Evolutionary conservation across 2,329 filamentous ascomycete genomes (phyloP).

Genomic region (Pseudonectria buxi): DNA sequence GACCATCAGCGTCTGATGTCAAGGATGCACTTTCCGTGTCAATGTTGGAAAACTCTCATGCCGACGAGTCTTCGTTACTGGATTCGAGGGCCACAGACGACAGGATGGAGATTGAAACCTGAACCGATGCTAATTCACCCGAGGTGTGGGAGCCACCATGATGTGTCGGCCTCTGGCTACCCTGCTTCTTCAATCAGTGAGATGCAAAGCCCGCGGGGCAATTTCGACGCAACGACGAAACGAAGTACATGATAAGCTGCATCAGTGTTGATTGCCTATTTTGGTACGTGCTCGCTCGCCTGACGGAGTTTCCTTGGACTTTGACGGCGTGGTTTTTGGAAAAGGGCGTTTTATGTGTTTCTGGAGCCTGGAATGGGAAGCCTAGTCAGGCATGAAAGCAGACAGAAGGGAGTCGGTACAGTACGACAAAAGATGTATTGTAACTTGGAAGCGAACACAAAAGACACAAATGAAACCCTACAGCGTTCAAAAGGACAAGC

Average conservation of each 20-base stretch:
- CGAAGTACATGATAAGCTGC: constrained; percentile 21
- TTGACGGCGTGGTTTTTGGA: too few relatives aligned
- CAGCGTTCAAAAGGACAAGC: too few relatives aligned
- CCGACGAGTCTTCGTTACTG: constrained; percentile 17
- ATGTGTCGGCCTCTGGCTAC: constrained; percentile 1
- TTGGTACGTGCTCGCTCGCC: constrained; percentile 14
- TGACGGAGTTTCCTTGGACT: neutral
- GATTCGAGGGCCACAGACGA: constrained; percentile 20
- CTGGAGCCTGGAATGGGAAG: too few relatives aligned
- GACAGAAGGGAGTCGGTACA: too few relatives aligned
- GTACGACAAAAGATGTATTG: too few relatives aligned
- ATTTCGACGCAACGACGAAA: constrained; percentile 19
- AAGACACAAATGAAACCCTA: too few relatives aligned
- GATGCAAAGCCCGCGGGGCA: constrained; percentile 12
- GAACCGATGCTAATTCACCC: constrained; percentile 3
- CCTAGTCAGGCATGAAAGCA: too few relatives aligned
- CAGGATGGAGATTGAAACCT: constrained; percentile 22
- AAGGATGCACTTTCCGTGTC: constrained; percentile 21
- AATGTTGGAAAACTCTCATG: constrained; percentile 13
- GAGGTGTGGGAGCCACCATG: too few relatives aligned
- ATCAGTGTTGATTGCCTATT: constrained; percentile 8
- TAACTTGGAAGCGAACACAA: too few relatives aligned
- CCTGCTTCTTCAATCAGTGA: constrained; percentile 4
- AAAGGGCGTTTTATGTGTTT: too few relatives aligned
- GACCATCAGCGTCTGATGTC: constrained; percentile 12